phyloP scores from a whole-genome alignment of 23 red algal species.

The Gracilaria caudata region DNA sequence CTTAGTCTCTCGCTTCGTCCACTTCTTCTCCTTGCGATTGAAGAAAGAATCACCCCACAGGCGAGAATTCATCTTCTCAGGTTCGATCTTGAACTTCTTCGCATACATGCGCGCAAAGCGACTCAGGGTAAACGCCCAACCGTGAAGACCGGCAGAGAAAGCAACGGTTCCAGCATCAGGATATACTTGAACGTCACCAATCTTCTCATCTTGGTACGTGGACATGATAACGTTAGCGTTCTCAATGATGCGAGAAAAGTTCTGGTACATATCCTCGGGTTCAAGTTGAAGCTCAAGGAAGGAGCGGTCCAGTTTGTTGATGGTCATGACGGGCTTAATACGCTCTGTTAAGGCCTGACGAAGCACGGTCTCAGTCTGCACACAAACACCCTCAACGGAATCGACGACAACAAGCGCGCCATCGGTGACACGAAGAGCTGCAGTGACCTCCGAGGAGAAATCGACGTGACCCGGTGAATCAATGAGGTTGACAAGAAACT shows the following conservation, averaged over 20 bases:
- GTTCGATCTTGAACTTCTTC: conserved; percentile 95
- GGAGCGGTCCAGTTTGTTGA: conserved; percentile 99
- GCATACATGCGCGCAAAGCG: conserved; percentile 99
- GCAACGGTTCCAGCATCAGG: conserved; percentile 95
- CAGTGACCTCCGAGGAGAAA: conserved; percentile 98
- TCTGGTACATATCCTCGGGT: conserved; percentile 99
- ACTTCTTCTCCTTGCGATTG: conserved; percentile 96
- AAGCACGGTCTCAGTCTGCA: conserved; percentile 99
- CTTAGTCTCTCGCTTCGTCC: conserved; percentile 70
- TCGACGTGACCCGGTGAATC: conserved; percentile 99
- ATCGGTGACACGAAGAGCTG: conserved; percentile 97
- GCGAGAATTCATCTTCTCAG: conserved; percentile 92
- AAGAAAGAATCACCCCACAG: conserved; percentile 99
- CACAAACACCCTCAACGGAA: conserved; percentile 98
- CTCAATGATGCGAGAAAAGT: conserved; percentile 96
- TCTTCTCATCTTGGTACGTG: conserved; percentile 90
- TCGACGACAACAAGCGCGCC: conserved; percentile 99
- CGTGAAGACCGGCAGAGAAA: conserved; percentile 98
- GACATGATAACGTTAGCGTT: conserved; percentile 98
- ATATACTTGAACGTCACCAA: conserved; percentile 94
- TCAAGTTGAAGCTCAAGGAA: conserved; percentile 99
- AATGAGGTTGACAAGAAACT: conserved; percentile 97
- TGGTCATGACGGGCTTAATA: conserved; percentile 98
- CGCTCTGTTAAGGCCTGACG: conserved; percentile 98
- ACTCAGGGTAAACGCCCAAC: conserved; percentile 99